Evolutionary conservation across 768 basidiomycete species (phyloP).

Genomic region (Amanita molliuscula): DNA sequence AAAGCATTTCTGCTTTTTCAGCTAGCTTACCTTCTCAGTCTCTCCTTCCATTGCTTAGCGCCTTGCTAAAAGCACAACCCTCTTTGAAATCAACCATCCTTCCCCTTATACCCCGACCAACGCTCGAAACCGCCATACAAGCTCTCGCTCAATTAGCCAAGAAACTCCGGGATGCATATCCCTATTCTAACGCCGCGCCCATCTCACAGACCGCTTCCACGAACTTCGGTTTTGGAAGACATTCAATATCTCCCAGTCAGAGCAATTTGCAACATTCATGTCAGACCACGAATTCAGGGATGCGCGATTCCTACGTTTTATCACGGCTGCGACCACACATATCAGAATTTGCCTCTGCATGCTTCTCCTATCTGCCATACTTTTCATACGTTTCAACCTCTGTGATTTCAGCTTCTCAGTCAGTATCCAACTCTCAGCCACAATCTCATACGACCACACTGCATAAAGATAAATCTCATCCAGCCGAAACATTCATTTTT

Average conservation of each 20-base stretch:
- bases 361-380: slow-evolving; percentile 76
- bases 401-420: slow-evolving; percentile 14
- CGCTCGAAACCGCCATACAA: slow-evolving; percentile 63
- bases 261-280: slow-evolving; percentile 10
- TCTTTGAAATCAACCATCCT: slow-evolving; percentile 61
- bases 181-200: slow-evolving; percentile 50
- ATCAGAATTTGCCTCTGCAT: slow-evolving; percentile 66
- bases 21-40: slow-evolving; percentile 75
- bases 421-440: slow-evolving; percentile 16
- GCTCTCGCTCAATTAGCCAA: slow-evolving; percentile 57
- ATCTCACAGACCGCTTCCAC: neutral
- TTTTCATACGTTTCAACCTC: slow-evolving; percentile 50
- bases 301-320: slow-evolving; percentile 75
- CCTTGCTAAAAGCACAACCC: slow-evolving; percentile 59
- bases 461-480: slow-evolving; percentile 59
- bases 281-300: slow-evolving; percentile 34
- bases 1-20: slow-evolving; percentile 20
- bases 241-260: slow-evolving; percentile 10
- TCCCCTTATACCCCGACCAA: slow-evolving; percentile 77
- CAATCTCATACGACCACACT: slow-evolving; percentile 32
- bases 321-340: slow-evolving; percentile 70
- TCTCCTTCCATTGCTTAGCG: slow-evolving; percentile 60
- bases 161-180: slow-evolving; percentile 74
- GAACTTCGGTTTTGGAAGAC: slow-evolving; percentile 22
- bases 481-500: slow-evolving; percentile 65